Percentiles rank a stretch among this genome's conserved stretches.
Evolutionary conservation across 352 stramenopile species (phyloP).

Genomic region (Pythium coloratum): DNA sequence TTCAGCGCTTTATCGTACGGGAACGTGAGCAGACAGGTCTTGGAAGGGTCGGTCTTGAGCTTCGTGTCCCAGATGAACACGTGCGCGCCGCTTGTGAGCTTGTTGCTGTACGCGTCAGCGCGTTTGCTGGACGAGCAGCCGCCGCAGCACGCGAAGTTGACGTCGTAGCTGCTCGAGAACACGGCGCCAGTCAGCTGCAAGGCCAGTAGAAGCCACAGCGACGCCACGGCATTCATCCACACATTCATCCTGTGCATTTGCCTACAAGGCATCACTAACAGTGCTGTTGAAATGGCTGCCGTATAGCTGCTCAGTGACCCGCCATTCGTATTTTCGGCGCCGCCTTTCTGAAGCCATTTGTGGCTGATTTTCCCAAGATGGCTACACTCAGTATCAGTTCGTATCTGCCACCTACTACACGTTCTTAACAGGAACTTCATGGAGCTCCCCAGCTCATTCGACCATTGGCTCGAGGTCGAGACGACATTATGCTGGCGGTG

Average conservation of each 20-base stretch:
- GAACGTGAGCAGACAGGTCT: constrained; percentile 50
- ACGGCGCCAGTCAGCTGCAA: not conserved
- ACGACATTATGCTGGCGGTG: constrained; percentile 34
- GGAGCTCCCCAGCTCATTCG: too few species aligned
- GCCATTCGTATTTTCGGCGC: not conserved
- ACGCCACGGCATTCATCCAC: not conserved
- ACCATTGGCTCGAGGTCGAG: too few species aligned
- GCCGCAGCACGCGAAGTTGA: constrained; percentile 68
- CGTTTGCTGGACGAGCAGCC: constrained; percentile 64
- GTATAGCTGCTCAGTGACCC: not conserved
- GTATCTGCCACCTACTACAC: not conserved
- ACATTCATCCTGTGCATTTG: not conserved
- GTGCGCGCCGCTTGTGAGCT: constrained; percentile 46
- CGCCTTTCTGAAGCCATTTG: not conserved
- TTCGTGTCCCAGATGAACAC: constrained; percentile 73
- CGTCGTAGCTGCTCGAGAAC: constrained; percentile 30
- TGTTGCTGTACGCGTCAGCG: constrained; percentile 45
- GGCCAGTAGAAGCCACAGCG: not conserved
- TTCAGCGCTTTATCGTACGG: constrained; percentile 59
- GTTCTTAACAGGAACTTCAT: too few species aligned
- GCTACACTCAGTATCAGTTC: not conserved
- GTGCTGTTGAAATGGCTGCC: not conserved
- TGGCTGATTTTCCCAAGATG: not conserved
- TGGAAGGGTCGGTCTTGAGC: constrained; percentile 52
- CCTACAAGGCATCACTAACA: not conserved